Percentiles rank a stretch among this genome's conserved stretches.
Evolutionary conservation across 768 basidiomycete genomes (phyloP).

Genomic region (Agrocybe chaxingu): DNA sequence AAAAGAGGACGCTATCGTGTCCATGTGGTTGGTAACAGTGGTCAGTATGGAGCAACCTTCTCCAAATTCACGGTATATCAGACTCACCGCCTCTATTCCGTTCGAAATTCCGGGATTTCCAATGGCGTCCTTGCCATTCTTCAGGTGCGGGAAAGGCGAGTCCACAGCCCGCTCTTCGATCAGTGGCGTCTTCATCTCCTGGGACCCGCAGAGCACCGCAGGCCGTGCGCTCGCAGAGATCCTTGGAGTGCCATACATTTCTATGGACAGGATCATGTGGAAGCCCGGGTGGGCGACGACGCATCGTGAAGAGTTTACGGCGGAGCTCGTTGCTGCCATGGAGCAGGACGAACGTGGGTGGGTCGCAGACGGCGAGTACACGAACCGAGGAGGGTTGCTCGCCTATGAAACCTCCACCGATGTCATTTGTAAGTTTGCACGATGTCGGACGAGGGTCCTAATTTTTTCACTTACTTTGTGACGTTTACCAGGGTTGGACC

Average conservation of each 20-base stretch:
- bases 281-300: constrained; percentile 42
- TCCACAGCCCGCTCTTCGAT: too few species aligned
- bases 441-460: not conserved
- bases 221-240: constrained; percentile 37
- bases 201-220: constrained; percentile 42
- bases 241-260: constrained; percentile 42
- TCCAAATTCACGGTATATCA: too few species aligned
- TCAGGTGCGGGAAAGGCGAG: too few species aligned
- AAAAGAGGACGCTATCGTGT: too few species aligned
- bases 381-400: constrained; percentile 22
- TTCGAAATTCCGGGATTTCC: too few species aligned
- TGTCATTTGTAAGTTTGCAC: constrained; percentile 43
- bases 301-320: constrained; percentile 26
- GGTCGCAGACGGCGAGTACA: constrained; percentile 53
- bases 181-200: too few species aligned
- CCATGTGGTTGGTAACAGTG: too few species aligned
- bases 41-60: too few species aligned
- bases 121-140: too few species aligned
- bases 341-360: constrained; percentile 36
- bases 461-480: not conserved
- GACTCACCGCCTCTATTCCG: too few species aligned
- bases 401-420: constrained; percentile 42
- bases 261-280: constrained; percentile 48
- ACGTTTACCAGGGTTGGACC: constrained; percentile 55
- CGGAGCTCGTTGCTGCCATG: constrained; percentile 25